Evolutionary conservation across 2,329 filamentous ascomycete genomes (phyloP).

Genomic region (Pseudogymnoascus sp.): DNA sequence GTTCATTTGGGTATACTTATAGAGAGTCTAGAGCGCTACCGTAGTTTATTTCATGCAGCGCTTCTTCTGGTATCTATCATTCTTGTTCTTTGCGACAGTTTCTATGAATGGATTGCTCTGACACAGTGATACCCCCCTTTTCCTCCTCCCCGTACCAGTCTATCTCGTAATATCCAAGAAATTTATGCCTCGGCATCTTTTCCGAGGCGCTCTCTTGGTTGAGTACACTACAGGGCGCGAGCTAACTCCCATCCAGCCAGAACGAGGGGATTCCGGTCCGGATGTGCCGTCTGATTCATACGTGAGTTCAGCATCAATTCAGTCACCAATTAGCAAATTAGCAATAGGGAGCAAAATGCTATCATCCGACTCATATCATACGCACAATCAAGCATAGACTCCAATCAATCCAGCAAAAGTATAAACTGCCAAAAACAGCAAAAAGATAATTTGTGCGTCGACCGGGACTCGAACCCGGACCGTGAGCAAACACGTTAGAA

Average conservation of each 20-base stretch:
- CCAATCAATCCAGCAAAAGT: not conserved
- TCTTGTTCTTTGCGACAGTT: not conserved
- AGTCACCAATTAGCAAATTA: not conserved
- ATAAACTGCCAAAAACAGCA: not conserved
- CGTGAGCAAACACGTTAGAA: not conserved
- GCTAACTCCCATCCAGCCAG: not conserved
- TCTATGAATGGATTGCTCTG: not conserved
- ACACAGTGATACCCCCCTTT: not conserved
- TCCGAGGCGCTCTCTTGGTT: not conserved
- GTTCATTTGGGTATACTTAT: not conserved
- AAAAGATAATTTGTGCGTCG: not conserved
- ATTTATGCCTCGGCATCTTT: not conserved
- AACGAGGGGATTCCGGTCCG: not conserved
- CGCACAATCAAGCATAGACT: not conserved
- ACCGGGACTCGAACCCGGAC: conserved; percentile 7
- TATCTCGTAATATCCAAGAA: not conserved
- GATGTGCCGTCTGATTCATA: not conserved
- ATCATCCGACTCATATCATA: not conserved
- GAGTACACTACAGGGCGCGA: not conserved
- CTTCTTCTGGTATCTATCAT: not conserved
- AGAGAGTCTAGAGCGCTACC: not conserved
- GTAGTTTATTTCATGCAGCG: not conserved
- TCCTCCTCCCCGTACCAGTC: not conserved
- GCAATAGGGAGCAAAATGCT: not conserved
- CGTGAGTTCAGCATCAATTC: not conserved